These are phyloP conservation scores for Thielaviopsis ethacetica DNA, from an alignment of 2,329 filamentous ascomycete species.

Conservation along the genomic window DNA sequence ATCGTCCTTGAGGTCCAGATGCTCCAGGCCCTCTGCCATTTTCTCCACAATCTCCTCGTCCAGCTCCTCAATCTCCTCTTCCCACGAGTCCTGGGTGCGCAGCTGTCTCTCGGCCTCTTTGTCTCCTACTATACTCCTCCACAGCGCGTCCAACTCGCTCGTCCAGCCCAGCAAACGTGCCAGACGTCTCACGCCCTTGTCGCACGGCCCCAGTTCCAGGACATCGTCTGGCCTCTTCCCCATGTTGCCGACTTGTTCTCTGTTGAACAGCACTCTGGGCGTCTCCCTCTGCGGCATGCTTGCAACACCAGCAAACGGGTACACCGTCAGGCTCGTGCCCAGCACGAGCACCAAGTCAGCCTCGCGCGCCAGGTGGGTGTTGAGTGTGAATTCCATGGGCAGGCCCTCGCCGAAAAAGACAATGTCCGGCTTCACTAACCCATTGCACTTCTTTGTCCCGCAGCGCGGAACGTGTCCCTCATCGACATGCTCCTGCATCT, in stretches of 20 bases:
- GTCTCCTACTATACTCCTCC: slow-evolving; percentile 51
- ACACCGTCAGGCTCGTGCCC: slow-evolving; percentile 75
- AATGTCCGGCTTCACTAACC: slow-evolving; percentile 83
- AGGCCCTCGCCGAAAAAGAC: slow-evolving; percentile 79
- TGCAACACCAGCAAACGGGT: slow-evolving; percentile 76
- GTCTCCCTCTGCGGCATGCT: slow-evolving; percentile 40
- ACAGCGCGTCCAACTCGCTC: slow-evolving; percentile 63
- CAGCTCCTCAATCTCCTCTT: slow-evolving; percentile 19
- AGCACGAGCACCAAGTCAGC: slow-evolving; percentile 73
- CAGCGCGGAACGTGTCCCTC: slow-evolving; percentile 58
- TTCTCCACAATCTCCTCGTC: slow-evolving; percentile 29
- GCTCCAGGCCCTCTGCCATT: slow-evolving; percentile 22
- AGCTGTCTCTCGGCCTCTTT: slow-evolving; percentile 36
- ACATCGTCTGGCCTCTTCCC: slow-evolving; percentile 74
- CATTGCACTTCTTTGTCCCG: slow-evolving; percentile 42
- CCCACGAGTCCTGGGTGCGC: slow-evolving; percentile 17
- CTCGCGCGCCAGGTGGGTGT: slow-evolving; percentile 29
- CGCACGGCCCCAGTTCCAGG: slow-evolving; percentile 65
- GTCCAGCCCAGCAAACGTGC: slow-evolving; percentile 72
- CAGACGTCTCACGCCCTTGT: slow-evolving; percentile 61
- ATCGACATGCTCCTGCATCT: slow-evolving; percentile 56
- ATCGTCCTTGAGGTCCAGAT: slow-evolving; percentile 19
- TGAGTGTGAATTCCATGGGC: slow-evolving; percentile 21
- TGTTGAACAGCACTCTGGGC: slow-evolving; percentile 76
- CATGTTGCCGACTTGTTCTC: slow-evolving; percentile 64